These are phyloP conservation scores for Phaseolus coccineus DNA, from an alignment of 331 rosid genomes.

Conservation along the genomic window DNA sequence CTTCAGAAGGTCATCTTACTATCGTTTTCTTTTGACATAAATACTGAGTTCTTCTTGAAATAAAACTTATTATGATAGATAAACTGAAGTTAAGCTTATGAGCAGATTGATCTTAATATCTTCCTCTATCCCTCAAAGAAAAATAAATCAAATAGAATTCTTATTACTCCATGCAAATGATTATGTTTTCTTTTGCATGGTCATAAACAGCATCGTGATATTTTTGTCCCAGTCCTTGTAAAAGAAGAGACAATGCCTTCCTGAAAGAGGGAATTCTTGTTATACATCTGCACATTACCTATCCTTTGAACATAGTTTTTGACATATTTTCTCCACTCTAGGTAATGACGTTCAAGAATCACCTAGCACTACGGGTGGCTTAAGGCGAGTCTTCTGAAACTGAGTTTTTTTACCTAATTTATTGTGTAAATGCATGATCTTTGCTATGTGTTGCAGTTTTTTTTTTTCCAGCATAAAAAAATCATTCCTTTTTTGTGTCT, in stretches of 20 bases:
- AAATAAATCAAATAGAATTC: conserved; percentile 20
- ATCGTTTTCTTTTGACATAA: neutral
- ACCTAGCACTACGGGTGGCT: conserved; percentile 47
- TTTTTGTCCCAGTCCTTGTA: neutral
- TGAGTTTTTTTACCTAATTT: conserved; percentile 9
- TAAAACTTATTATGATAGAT: neutral
- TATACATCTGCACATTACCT: conserved; percentile 6
- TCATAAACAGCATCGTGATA: neutral
- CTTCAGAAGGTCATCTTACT: conserved; percentile 70
- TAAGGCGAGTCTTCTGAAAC: conserved; percentile 59
- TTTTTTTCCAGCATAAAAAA: neutral
- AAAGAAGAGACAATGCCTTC: neutral
- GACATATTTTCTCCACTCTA: conserved; percentile 43
- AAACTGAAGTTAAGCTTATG: conserved; percentile 7
- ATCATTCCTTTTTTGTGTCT: conserved; percentile 5
- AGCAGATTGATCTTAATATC: conserved; percentile 21
- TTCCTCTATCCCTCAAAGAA: neutral
- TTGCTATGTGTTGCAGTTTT: conserved; percentile 15
- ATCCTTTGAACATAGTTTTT: conserved; percentile 33
- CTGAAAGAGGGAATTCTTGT: conserved; percentile 1
- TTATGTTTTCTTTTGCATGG: conserved; percentile 24
- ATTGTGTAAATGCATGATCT: conserved; percentile 14
- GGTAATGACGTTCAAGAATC: conserved; percentile 65
- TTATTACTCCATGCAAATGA: neutral
- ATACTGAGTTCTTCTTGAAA: neutral